Conservation (phyloP, 805 yeast species). For the Cyberlindnera japonica region DNA sequence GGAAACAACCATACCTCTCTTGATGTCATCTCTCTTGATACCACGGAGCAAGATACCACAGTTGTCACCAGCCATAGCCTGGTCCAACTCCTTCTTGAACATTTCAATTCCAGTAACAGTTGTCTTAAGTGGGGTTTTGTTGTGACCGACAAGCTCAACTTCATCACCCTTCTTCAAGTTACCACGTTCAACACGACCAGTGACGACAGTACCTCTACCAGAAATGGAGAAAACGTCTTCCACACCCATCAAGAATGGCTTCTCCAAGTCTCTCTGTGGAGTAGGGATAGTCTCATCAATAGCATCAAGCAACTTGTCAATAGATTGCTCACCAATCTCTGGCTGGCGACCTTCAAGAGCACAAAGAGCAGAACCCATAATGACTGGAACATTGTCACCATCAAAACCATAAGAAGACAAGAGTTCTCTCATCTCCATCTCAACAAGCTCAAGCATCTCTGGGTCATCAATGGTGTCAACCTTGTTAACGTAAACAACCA, state of each 20-base stretch:
- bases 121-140: slow-evolving; percentile 82
- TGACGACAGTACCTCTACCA: slow-evolving; percentile 99
- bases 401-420: slow-evolving; percentile 89
- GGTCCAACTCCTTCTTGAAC: slow-evolving; percentile 98
- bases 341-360: slow-evolving; percentile 87
- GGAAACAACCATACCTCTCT: slow-evolving; percentile 96
- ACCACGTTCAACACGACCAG: slow-evolving; percentile 99
- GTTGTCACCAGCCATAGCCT: slow-evolving; percentile 98
- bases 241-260: slow-evolving; percentile 94
- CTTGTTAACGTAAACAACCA: slow-evolving; percentile 97
- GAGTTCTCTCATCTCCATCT: slow-evolving; percentile 99
- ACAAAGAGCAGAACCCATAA: slow-evolving; percentile 98
- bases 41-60: slow-evolving; percentile 98
- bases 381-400: slow-evolving; percentile 96
- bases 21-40: slow-evolving; percentile 93
- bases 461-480: slow-evolving; percentile 97
- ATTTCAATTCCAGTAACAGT: slow-evolving; percentile 98
- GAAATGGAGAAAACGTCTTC: slow-evolving; percentile 97
- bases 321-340: slow-evolving; percentile 88
- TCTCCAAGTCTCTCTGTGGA: slow-evolving; percentile 92
- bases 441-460: slow-evolving; percentile 98
- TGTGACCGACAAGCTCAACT: slow-evolving; percentile 92
- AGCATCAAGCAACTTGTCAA: slow-evolving; percentile 79
- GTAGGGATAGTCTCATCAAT: slow-evolving; percentile 95
- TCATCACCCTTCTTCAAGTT: slow-evolving; percentile 97